These are phyloP conservation scores for Vinca major DNA, from an alignment of 305 asterid genomes.

Conservation along the genomic window DNA sequence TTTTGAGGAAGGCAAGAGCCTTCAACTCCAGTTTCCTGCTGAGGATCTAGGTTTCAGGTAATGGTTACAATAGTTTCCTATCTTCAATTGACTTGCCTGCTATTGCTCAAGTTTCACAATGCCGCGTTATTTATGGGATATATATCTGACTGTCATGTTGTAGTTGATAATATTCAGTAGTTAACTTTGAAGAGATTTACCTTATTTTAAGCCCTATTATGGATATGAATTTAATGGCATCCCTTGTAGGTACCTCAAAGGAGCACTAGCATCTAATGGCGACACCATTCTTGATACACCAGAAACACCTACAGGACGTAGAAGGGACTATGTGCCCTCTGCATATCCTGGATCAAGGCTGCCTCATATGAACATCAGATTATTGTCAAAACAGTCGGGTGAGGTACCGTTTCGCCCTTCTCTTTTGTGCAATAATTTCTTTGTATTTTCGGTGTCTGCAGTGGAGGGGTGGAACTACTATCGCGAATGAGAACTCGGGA, in stretches of 20 bases:
- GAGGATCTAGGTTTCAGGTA: conserved; percentile 96
- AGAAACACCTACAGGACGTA: conserved; percentile 66
- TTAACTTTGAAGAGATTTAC: background rate
- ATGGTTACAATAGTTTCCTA: background rate
- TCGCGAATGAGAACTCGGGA: background rate
- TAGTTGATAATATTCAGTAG: background rate
- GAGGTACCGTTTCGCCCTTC: conserved; percentile 28
- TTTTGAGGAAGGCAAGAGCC: conserved; percentile 86
- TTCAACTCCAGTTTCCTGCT: conserved; percentile 95
- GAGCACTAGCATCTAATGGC: conserved; percentile 54
- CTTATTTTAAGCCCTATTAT: background rate
- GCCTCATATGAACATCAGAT: conserved; percentile 65
- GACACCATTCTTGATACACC: conserved; percentile 22
- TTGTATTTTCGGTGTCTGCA: background rate
- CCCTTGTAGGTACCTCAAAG: conserved; percentile 52
- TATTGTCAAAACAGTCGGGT: conserved; percentile 28
- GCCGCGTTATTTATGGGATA: background rate
- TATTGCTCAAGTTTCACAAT: background rate
- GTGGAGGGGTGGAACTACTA: background rate
- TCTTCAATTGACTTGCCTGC: background rate
- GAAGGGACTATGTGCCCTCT: conserved; percentile 73
- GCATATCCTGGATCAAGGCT: conserved; percentile 75
- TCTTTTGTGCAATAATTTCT: background rate
- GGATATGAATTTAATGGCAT: conserved; percentile 1
- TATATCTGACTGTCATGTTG: background rate